phyloP scores from a whole-genome alignment of 345 rosid species.

The Salix arbutifolia region DNA sequence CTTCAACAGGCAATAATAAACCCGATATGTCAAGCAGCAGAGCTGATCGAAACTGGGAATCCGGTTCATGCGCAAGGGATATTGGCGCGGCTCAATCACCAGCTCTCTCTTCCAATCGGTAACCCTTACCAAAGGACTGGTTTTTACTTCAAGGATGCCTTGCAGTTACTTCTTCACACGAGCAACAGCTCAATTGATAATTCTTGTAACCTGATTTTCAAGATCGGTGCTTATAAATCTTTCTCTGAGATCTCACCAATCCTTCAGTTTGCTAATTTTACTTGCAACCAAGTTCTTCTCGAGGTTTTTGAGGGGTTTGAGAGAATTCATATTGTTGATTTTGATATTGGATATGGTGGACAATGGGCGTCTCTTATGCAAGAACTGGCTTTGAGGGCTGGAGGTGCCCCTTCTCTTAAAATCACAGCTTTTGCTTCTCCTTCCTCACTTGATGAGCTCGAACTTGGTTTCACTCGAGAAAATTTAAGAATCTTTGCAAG shows the following conservation, averaged over 20 bases:
- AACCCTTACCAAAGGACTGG: constrained; percentile 81
- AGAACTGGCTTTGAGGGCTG: constrained; percentile 59
- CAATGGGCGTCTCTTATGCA: constrained; percentile 98
- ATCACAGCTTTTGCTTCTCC: constrained; percentile 68
- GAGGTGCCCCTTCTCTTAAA: constrained; percentile 53
- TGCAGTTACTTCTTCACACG: constrained; percentile 49
- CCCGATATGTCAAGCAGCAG: constrained; percentile 81
- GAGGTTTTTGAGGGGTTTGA: constrained; percentile 56
- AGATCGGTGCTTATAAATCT: constrained; percentile 75
- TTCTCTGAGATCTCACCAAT: constrained; percentile 88
- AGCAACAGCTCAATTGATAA: constrained; percentile 11
- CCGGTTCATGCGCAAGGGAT: constrained; percentile 93
- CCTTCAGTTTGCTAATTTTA: constrained; percentile 77
- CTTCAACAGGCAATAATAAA: constrained; percentile 62
- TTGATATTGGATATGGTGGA: constrained; percentile 82
- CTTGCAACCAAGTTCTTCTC: constrained; percentile 80
- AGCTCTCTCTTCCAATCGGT: constrained; percentile 66
- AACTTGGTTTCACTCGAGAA: constrained; percentile 64
- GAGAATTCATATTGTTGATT: constrained; percentile 78
- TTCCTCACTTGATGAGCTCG: constrained; percentile 46
- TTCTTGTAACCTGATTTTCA: constrained; percentile 50
- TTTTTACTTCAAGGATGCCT: constrained; percentile 69
- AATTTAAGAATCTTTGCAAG: constrained; percentile 65
- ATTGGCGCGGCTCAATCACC: constrained; percentile 99
- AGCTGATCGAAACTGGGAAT: constrained; percentile 77